Evolutionary conservation across 148 eudicot species (phyloP).

Genomic region (Suaeda aralocaspica): DNA sequence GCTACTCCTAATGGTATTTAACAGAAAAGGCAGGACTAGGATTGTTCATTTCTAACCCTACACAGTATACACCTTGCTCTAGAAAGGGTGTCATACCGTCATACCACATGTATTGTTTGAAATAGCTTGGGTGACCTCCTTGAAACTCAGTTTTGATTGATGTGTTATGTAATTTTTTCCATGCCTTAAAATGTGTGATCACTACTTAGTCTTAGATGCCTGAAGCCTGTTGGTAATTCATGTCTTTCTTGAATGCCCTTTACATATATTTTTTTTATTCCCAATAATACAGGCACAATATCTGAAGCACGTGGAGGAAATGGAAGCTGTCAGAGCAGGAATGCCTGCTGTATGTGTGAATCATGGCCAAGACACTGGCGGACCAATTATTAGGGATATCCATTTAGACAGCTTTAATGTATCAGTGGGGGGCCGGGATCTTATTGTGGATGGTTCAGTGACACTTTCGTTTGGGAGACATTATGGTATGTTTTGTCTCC

Average conservation of each 20-base stretch:
- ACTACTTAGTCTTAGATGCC: neutral
- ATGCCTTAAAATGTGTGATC: neutral
- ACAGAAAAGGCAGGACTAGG: neutral
- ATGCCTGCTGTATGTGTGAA: constrained; percentile 80
- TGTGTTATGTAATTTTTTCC: constrained; percentile 2
- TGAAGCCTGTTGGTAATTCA: constrained; percentile 7
- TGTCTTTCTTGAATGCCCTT: constrained; percentile 6
- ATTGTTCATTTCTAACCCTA: neutral
- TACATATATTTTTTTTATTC: constrained; percentile 1
- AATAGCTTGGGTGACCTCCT: neutral
- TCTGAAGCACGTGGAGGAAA: constrained; percentile 76
- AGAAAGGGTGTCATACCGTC: neutral
- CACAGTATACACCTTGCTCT: neutral
- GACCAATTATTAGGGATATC: constrained; percentile 72
- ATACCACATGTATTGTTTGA: constrained; percentile 6
- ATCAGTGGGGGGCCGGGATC: constrained; percentile 97
- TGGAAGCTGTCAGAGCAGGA: constrained; percentile 97
- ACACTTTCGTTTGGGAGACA: constrained; percentile 94
- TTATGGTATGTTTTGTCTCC: constrained; percentile 45
- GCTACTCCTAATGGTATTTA: neutral
- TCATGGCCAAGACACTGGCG: constrained; percentile 62
- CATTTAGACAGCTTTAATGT: constrained; percentile 87
- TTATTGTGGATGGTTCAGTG: constrained; percentile 73
- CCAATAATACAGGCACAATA: constrained; percentile 61
- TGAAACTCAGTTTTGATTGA: neutral